Conservation (phyloP, 345 rosid genomes). For the Dimocarpus longan region DNA sequence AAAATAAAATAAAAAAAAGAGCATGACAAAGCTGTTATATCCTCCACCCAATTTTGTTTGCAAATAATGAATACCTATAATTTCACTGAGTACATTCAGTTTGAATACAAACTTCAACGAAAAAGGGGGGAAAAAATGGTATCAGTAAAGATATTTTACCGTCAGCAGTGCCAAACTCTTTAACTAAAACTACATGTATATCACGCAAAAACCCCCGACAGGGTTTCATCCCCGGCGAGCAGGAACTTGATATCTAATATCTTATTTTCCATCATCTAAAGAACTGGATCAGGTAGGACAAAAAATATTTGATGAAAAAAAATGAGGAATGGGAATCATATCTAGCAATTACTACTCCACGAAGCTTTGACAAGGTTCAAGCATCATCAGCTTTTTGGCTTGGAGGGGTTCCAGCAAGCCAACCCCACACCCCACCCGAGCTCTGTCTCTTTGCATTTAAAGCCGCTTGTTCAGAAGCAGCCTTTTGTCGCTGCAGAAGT, state of each 20-base stretch:
- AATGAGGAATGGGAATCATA: constrained; percentile 17
- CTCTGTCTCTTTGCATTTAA: constrained; percentile 69
- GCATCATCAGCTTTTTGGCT: constrained; percentile 29
- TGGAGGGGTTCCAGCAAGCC: constrained; percentile 87
- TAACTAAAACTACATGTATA: constrained; percentile 16
- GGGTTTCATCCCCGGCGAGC: constrained; percentile 10
- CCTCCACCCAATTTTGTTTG: neutral
- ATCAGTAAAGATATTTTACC: neutral
- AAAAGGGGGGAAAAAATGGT: neutral
- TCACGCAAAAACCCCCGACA: constrained; percentile 23
- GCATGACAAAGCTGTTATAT: neutral
- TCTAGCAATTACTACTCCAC: constrained; percentile 15
- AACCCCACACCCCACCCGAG: constrained; percentile 96
- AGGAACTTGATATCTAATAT: constrained; percentile 30
- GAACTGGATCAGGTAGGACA: constrained; percentile 16
- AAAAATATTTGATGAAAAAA: constrained; percentile 13
- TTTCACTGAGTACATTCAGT: constrained; percentile 12
- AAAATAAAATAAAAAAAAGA: no score
- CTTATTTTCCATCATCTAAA: constrained; percentile 29
- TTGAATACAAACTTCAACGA: constrained; percentile 7
- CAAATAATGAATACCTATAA: constrained; percentile 18
- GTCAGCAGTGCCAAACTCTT: constrained; percentile 4
- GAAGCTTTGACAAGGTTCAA: constrained; percentile 25
- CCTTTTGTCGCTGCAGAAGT: constrained; percentile 91
- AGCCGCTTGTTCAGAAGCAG: constrained; percentile 93